A percentile compares a stretch with the other conserved stretches of the same genome.
Conservation (phyloP, 75 land plant species). For the Picea glauca region DNA sequence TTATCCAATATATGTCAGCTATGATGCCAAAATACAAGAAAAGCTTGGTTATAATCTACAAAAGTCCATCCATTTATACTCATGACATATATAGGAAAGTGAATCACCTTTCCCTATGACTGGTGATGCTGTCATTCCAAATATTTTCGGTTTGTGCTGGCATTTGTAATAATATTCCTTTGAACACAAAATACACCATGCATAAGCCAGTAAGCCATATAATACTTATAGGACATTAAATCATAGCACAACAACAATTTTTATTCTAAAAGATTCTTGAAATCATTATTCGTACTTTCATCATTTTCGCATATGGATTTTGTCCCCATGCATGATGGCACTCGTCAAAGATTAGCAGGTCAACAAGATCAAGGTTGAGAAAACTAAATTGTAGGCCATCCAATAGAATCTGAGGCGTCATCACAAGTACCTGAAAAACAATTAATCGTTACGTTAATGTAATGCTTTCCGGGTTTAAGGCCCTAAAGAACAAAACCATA, state of each 20-base stretch:
- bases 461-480: too few species aligned
- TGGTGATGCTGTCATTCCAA: slow-evolving; percentile 65
- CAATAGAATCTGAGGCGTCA: slow-evolving; percentile 88
- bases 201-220: not conserved
- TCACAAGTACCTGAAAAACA: slow-evolving; percentile 71
- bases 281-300: slow-evolving; percentile 48
- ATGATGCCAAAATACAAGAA: too few species aligned
- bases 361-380: slow-evolving; percentile 47
- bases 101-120: slow-evolving; percentile 69
- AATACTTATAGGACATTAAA: not conserved
- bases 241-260: not conserved
- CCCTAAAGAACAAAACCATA: not conserved
- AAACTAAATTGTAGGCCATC: slow-evolving; percentile 69
- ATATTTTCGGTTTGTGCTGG: slow-evolving; percentile 26
- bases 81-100: not conserved
- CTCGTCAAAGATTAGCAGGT: slow-evolving; percentile 81
- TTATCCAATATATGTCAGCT: too few species aligned
- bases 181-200: not conserved
- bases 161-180: slow-evolving; percentile 63
- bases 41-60: not conserved
- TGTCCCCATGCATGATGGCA: slow-evolving; percentile 84
- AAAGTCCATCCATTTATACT: not conserved
- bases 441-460: not conserved
- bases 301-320: slow-evolving; percentile 84
- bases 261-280: not conserved